Percentiles rank a stretch among this genome's conserved stretches.
Evolutionary conservation across 148 eudicot genomes (phyloP).

Genomic region (Fagopyrum esculentum): DNA sequence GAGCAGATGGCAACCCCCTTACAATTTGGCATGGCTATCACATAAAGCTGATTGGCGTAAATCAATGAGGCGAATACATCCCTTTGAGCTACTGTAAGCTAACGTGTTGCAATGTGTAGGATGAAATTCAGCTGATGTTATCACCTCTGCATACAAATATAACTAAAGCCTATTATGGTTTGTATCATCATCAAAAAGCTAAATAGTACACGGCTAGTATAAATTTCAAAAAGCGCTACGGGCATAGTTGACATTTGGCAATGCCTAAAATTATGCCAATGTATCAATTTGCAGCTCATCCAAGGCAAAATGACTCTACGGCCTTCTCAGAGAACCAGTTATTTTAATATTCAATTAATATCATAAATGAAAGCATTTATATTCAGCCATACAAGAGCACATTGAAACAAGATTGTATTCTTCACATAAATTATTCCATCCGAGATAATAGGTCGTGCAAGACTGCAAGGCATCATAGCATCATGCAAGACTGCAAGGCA

Average conservation of each 20-base stretch:
- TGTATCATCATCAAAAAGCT: neutral
- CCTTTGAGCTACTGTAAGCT: slow-evolving; percentile 80
- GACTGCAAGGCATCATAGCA: neutral
- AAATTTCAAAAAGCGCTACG: neutral
- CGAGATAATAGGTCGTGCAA: neutral
- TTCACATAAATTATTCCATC: neutral
- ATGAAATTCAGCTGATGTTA: slow-evolving; percentile 79
- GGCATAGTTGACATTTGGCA: neutral
- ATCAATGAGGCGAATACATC: slow-evolving; percentile 68
- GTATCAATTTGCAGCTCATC: neutral
- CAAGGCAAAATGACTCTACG: neutral
- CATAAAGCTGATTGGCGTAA: slow-evolving; percentile 76
- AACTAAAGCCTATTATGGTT: neutral
- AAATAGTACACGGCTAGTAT: neutral
- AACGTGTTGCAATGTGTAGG: slow-evolving; percentile 66
- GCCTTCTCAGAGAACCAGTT: neutral
- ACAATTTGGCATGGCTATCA: slow-evolving; percentile 70
- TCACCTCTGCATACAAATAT: slow-evolving; percentile 50
- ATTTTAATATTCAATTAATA: neutral
- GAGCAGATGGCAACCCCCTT: slow-evolving; percentile 23
- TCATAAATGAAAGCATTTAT: neutral
- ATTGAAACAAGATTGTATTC: neutral
- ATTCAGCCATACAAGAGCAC: neutral
- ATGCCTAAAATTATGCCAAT: neutral
- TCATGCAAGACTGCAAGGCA: no score